These are phyloP conservation scores for Blastocystis sp. DNA, from an alignment of 352 stramenopile species.

Conservation along the genomic window DNA sequence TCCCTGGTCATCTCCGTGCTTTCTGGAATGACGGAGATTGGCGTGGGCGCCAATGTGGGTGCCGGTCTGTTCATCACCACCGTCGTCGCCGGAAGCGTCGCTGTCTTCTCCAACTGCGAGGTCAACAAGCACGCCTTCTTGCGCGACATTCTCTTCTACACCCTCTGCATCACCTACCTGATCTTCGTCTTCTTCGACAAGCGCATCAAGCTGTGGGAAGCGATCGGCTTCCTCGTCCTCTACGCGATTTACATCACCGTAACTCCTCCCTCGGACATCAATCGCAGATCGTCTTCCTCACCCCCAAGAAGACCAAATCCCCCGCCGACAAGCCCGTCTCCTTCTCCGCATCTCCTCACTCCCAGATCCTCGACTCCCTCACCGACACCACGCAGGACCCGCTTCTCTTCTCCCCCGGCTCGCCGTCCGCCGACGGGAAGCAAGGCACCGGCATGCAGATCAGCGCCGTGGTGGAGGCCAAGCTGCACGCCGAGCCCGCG, in stretches of 20 bases:
- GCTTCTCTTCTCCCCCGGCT: slow-evolving; percentile 7
- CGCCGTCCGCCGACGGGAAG: slow-evolving; percentile 45
- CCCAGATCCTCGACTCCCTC: slow-evolving; percentile 9
- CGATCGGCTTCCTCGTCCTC: slow-evolving; percentile 74
- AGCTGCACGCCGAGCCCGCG: slow-evolving; percentile 7
- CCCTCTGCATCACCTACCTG: slow-evolving; percentile 41
- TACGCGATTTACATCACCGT: slow-evolving; percentile 77
- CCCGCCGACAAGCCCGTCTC: not conserved
- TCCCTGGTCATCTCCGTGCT: slow-evolving; percentile 83
- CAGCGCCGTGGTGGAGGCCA: slow-evolving; percentile 53
- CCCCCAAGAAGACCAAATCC: not conserved
- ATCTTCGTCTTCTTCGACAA: slow-evolving; percentile 72
- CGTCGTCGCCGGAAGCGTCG: slow-evolving; percentile 84
- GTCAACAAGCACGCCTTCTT: slow-evolving; percentile 70
- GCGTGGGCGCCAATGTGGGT: slow-evolving; percentile 75
- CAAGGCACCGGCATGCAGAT: slow-evolving; percentile 67
- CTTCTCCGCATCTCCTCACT: not conserved
- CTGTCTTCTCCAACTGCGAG: slow-evolving; percentile 75
- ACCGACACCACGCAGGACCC: not conserved
- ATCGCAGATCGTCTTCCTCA: slow-evolving; percentile 26
- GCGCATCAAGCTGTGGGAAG: slow-evolving; percentile 69
- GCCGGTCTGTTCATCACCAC: slow-evolving; percentile 90
- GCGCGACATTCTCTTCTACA: slow-evolving; percentile 72
- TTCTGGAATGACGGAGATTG: slow-evolving; percentile 52
- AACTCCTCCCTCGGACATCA: not conserved